Percentiles rank a stretch among this genome's conserved stretches.
Conservation (phyloP, 2,329 filamentous ascomycete species). For the Penicillium freii region DNA sequence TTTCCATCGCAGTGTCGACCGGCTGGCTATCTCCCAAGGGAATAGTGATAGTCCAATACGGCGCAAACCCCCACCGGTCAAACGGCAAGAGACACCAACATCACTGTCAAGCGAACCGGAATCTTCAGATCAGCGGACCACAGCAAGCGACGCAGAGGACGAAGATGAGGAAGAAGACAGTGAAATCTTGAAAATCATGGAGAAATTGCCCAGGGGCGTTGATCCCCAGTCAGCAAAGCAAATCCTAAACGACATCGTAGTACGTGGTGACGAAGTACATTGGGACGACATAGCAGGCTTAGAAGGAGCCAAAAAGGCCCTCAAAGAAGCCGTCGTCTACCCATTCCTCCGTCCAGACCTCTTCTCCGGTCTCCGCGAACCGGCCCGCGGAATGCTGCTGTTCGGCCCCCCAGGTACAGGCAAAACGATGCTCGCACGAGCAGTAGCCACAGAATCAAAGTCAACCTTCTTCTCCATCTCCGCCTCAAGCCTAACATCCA, state of each 20-base stretch:
- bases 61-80: constrained; percentile 33
- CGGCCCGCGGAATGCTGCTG: constrained; percentile 88
- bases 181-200: constrained; percentile 65
- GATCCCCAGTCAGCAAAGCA: constrained; percentile 82
- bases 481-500: constrained; percentile 88
- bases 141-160: constrained; percentile 47
- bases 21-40: constrained; percentile 24
- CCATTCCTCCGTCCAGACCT: constrained; percentile 92
- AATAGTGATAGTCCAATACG: constrained; percentile 20
- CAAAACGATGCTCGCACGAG: constrained; percentile 95
- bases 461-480: constrained; percentile 98
- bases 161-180: constrained; percentile 54
- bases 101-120: constrained; percentile 45
- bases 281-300: constrained; percentile 93
- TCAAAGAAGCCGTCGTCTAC: constrained; percentile 96
- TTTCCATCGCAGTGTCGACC: constrained; percentile 24
- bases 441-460: constrained; percentile 89
- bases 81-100: constrained; percentile 47
- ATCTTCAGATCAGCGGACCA: constrained; percentile 48
- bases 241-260: constrained; percentile 93
- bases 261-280: constrained; percentile 89
- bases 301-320: constrained; percentile 81
- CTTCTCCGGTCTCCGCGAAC: constrained; percentile 92
- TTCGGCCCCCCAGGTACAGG: constrained; percentile 98
- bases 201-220: constrained; percentile 75